Percentiles rank a stretch among this genome's conserved stretches.
Conservation (phyloP, 768 basidiomycete genomes). For the Termitomyces sp. region DNA sequence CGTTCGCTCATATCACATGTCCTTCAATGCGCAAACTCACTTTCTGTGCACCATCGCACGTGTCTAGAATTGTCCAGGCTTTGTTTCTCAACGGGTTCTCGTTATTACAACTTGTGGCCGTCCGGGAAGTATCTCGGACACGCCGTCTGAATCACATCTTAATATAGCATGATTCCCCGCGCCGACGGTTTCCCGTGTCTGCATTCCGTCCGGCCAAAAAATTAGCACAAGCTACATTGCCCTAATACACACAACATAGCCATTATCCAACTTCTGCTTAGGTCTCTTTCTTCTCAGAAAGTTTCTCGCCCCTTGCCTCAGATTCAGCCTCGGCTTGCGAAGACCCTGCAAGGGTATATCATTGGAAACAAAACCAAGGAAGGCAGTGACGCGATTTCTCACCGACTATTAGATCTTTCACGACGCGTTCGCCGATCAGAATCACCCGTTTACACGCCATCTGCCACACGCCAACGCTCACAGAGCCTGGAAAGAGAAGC, state of each 20-base stretch:
- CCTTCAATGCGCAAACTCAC: neutral
- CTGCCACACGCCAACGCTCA: conserved; percentile 93
- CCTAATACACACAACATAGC: conserved; percentile 12
- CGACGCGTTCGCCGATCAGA: conserved; percentile 64
- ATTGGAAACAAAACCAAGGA: conserved; percentile 2
- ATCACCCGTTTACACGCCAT: conserved; percentile 91
- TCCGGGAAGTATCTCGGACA: neutral
- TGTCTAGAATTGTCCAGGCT: neutral
- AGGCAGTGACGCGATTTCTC: conserved; percentile 10
- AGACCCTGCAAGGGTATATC: conserved; percentile 4
- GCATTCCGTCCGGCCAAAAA: neutral
- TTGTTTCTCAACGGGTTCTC: neutral
- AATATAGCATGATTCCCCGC: neutral
- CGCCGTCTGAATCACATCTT: neutral
- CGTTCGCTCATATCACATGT: conserved; percentile 14
- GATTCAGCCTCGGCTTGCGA: conserved; percentile 7
- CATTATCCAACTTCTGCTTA: neutral
- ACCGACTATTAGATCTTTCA: conserved; percentile 57
- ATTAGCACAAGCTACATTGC: conserved; percentile 10
- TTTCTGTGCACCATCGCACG: neutral
- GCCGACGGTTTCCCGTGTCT: conserved; percentile 9
- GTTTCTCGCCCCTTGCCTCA: conserved; percentile 2
- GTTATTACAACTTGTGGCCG: neutral
- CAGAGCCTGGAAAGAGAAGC: conserved; percentile 54
- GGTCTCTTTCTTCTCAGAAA: conserved; percentile 14